Percentiles rank a stretch among this genome's conserved stretches.
Evolutionary conservation across 495 filamentous ascomycete species (phyloP).

Genomic region (Tuber calosporum): DNA sequence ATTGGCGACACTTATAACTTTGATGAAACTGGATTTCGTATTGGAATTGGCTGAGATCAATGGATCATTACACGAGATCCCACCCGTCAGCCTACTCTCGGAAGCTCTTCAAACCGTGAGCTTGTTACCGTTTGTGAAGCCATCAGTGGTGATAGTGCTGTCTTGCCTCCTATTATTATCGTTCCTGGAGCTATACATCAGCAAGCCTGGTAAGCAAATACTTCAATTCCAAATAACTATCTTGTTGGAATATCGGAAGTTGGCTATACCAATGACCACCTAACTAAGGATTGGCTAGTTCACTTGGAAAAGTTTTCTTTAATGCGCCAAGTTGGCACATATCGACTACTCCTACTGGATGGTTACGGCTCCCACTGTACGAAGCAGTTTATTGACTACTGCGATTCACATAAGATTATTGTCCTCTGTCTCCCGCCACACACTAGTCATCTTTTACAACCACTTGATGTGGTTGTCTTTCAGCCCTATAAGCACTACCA

Average conservation of each 20-base stretch:
- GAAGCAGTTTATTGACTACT: too few species aligned
- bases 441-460: too few species aligned
- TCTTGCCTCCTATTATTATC: slow-evolving; percentile 25
- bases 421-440: too few species aligned
- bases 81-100: slow-evolving; percentile 6
- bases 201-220: slow-evolving; percentile 7
- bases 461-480: too few species aligned
- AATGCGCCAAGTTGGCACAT: too few species aligned
- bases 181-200: slow-evolving; percentile 11
- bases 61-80: slow-evolving; percentile 28
- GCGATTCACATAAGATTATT: too few species aligned
- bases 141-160: slow-evolving; percentile 23
- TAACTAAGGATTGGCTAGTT: too few species aligned
- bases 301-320: too few species aligned
- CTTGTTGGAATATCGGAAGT: neutral
- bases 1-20: slow-evolving; percentile 35
- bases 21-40: slow-evolving; percentile 39
- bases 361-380: too few species aligned
- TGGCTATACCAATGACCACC: too few species aligned
- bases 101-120: slow-evolving; percentile 18
- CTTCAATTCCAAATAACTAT: neutral
- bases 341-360: too few species aligned
- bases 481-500: too few species aligned
- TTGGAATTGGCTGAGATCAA: slow-evolving; percentile 34
- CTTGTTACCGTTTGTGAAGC: slow-evolving; percentile 21